Conservation (phyloP, 371 early-diverging fungal genomes). For the Rhizopus sp. region DNA sequence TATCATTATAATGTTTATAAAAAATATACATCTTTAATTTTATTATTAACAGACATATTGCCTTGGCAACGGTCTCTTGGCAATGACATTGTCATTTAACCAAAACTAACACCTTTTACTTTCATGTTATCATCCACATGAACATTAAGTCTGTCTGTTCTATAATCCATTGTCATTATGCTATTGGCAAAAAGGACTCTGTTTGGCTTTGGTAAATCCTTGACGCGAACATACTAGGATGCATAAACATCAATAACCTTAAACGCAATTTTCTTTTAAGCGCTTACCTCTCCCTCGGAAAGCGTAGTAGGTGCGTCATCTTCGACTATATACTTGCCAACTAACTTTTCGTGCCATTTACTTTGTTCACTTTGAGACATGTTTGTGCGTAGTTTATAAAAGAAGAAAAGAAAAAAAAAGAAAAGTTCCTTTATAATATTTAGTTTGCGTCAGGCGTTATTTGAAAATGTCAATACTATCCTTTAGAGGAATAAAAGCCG, state of each 20-base stretch:
- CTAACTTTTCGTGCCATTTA: slow-evolving; percentile 8
- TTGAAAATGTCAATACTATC: background rate
- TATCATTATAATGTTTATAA: too few relatives aligned
- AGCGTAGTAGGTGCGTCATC: slow-evolving; percentile 4
- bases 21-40: too few relatives aligned
- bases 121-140: slow-evolving; percentile 26
- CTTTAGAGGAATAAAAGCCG: too few relatives aligned
- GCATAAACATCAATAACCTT: background rate
- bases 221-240: slow-evolving; percentile 14
- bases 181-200: slow-evolving; percentile 29
- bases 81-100: slow-evolving; percentile 15
- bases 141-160: slow-evolving; percentile 41
- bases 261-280: background rate
- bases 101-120: slow-evolving; percentile 26
- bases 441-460: background rate
- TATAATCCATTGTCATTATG: slow-evolving; percentile 37
- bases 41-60: too few relatives aligned
- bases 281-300: background rate
- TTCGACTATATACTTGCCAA: slow-evolving; percentile 6
- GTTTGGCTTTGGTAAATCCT: slow-evolving; percentile 31
- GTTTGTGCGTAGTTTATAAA: background rate
- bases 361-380: background rate
- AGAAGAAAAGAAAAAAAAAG: background rate
- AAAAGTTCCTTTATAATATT: background rate
- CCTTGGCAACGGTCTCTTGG: too few relatives aligned